A percentile compares a stretch with the other conserved stretches of the same genome.
Conservation (phyloP, 257 asterid genomes). For the Echium plantagineum region DNA sequence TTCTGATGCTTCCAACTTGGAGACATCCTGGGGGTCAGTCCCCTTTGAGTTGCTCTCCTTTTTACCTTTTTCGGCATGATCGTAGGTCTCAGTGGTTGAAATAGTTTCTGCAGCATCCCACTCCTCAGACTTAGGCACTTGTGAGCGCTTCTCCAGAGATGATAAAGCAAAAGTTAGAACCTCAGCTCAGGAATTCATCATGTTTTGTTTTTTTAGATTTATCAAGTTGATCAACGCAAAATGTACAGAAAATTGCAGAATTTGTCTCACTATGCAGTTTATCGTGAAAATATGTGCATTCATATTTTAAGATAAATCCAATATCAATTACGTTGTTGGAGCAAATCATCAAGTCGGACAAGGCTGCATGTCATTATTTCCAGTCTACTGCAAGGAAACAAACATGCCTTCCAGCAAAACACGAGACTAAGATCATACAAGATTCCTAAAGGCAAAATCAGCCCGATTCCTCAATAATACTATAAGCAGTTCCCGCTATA, state of each 20-base stretch:
- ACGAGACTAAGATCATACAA: too few species aligned
- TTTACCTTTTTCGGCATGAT: background rate
- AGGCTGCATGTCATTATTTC: background rate
- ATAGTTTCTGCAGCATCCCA: background rate
- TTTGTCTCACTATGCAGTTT: background rate
- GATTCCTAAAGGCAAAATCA: too few species aligned
- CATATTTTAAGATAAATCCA: too few species aligned
- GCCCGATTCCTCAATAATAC: too few species aligned
- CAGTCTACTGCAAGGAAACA: background rate
- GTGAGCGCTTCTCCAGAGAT: background rate
- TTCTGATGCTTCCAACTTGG: background rate
- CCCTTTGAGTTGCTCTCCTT: background rate
- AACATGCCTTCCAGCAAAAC: background rate
- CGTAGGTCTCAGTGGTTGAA: background rate
- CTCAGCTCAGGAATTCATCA: too few species aligned
- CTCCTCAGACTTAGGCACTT: background rate
- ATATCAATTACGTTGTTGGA: too few species aligned
- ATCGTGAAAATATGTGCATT: background rate
- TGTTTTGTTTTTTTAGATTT: too few species aligned
- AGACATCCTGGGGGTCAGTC: background rate
- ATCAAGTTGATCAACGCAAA: too few species aligned
- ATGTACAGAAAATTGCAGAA: too few species aligned
- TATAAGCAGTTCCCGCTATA: background rate
- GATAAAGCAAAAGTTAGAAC: background rate
- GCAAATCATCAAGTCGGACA: background rate